These are phyloP conservation scores for Cladosporium cucumerinum DNA, from an alignment of 2,329 filamentous ascomycete genomes.

Conservation along the genomic window DNA sequence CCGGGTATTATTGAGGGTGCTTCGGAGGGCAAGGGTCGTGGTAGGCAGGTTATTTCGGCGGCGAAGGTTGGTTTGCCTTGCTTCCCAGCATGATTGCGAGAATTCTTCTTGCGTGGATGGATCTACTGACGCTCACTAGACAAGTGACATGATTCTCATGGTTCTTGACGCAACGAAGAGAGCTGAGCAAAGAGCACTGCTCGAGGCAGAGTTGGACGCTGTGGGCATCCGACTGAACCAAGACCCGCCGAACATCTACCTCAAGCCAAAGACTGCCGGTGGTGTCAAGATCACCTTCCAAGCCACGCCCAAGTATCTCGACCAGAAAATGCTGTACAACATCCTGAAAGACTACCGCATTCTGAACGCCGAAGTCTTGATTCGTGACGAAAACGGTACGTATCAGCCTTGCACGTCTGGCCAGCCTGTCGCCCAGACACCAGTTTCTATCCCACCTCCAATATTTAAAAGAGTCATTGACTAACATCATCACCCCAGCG, in stretches of 20 bases:
- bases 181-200: constrained; percentile 81
- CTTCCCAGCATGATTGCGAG: not conserved
- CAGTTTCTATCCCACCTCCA: no score
- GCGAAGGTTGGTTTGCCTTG: constrained; percentile 60
- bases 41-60: constrained; percentile 92
- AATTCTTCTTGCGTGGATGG: not conserved
- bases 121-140: constrained; percentile 44
- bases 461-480: no score
- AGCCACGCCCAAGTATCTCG: constrained; percentile 79
- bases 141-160: constrained; percentile 96
- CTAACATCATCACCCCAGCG: constrained; percentile 44
- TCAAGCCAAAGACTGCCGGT: constrained; percentile 92
- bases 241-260: constrained; percentile 95
- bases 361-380: constrained; percentile 91
- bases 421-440: not conserved
- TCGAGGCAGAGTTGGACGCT: constrained; percentile 90
- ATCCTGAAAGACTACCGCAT: constrained; percentile 98
- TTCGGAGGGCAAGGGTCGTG: constrained; percentile 90
- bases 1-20: constrained; percentile 98
- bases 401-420: not conserved
- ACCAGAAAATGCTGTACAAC: constrained; percentile 98
- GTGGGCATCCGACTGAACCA: constrained; percentile 92
- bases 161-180: constrained; percentile 94
- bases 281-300: constrained; percentile 99
- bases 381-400: constrained; percentile 81